Evolutionary conservation across 2,329 filamentous ascomycete species (phyloP).

Genomic region (Chaetoscypha palmicola): DNA sequence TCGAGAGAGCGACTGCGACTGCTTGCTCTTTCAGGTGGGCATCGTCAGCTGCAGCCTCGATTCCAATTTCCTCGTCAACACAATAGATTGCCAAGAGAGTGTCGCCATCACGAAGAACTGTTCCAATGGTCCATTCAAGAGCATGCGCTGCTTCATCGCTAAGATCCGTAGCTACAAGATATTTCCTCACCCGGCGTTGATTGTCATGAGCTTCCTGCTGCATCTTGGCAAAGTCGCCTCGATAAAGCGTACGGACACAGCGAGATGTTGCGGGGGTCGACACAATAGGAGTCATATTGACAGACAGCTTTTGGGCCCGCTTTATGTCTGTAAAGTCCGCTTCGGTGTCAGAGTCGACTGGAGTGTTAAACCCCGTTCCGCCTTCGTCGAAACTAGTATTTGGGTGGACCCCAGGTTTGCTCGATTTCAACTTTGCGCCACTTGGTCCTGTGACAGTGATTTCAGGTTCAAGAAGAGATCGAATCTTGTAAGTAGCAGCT

Average conservation of each 20-base stretch:
- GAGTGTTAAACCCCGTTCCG: constrained; percentile 46
- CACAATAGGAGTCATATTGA: constrained; percentile 74
- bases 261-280: constrained; percentile 70
- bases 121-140: constrained; percentile 95
- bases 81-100: constrained; percentile 91
- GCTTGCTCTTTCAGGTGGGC: constrained; percentile 69
- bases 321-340: constrained; percentile 78
- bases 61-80: constrained; percentile 75
- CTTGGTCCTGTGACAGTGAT: constrained; percentile 58
- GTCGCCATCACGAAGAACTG: constrained; percentile 87
- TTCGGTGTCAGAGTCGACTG: constrained; percentile 77
- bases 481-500: constrained; percentile 24
- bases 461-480: constrained; percentile 46
- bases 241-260: constrained; percentile 81
- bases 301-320: constrained; percentile 74
- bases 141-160: constrained; percentile 93
- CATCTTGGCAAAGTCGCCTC: constrained; percentile 75
- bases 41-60: constrained; percentile 49
- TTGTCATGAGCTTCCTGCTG: constrained; percentile 73
- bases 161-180: constrained; percentile 90
- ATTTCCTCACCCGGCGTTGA: constrained; percentile 73
- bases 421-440: constrained; percentile 51
- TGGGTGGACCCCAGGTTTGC: constrained; percentile 63
- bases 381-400: constrained; percentile 69
- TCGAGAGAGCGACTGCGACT: constrained; percentile 57